Conservation (phyloP, 768 basidiomycete genomes). For the Amanita fuliginea region DNA sequence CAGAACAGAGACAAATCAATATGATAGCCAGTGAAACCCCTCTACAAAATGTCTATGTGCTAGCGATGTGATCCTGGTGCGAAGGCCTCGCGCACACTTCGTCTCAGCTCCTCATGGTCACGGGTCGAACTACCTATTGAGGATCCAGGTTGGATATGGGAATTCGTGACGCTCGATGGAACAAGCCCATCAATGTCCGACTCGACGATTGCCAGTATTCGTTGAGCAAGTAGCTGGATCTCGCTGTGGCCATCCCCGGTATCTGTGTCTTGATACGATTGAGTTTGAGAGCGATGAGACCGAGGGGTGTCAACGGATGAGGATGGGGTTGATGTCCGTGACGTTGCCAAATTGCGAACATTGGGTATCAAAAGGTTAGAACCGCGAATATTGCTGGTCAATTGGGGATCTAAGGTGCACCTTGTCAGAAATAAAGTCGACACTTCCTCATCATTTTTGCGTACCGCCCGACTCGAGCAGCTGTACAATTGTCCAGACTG, state of each 20-base stretch:
- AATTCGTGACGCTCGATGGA: slow-evolving; percentile 50
- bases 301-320: slow-evolving; percentile 69
- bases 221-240: slow-evolving; percentile 74
- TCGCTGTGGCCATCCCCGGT: slow-evolving; percentile 85
- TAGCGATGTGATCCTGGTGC: slow-evolving; percentile 51
- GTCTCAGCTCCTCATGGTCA: slow-evolving; percentile 72
- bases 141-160: slow-evolving; percentile 61
- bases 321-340: slow-evolving; percentile 55
- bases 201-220: slow-evolving; percentile 84
- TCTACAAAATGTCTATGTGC: slow-evolving; percentile 5
- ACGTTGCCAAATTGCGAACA: slow-evolving; percentile 73
- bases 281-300: slow-evolving; percentile 54
- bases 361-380: slow-evolving; percentile 76
- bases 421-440: slow-evolving; percentile 1
- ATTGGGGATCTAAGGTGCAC: slow-evolving; percentile 55
- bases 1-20: slow-evolving; percentile 2
- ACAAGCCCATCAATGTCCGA: slow-evolving; percentile 51
- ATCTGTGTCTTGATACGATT: slow-evolving; percentile 76
- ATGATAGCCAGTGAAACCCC: not conserved
- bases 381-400: slow-evolving; percentile 82
- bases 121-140: slow-evolving; percentile 52
- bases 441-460: slow-evolving; percentile 9
- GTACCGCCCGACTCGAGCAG: slow-evolving; percentile 89
- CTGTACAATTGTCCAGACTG: slow-evolving; percentile 99
- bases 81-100: slow-evolving; percentile 78